Percentiles rank a stretch among this genome's conserved stretches.
Evolutionary conservation across 2,329 filamentous ascomycete genomes (phyloP).

Genomic region (Penicillium sp.): DNA sequence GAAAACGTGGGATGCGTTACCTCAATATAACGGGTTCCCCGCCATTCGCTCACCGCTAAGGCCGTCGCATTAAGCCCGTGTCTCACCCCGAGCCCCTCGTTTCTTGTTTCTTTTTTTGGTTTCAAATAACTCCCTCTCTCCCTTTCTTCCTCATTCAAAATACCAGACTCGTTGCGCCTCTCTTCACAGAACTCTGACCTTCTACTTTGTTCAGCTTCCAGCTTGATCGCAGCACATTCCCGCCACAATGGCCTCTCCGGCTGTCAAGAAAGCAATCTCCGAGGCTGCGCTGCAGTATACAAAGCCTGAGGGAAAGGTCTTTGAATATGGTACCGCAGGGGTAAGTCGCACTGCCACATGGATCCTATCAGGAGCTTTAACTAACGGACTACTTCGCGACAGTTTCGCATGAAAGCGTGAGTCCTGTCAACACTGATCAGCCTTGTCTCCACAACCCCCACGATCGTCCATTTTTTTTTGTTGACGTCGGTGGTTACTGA

Average conservation of each 20-base stretch:
- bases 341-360: conserved; percentile 45
- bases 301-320: conserved; percentile 52
- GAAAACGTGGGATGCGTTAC: background rate
- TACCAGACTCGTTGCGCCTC: background rate
- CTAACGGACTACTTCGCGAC: conserved; percentile 20
- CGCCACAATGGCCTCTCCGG: conserved; percentile 45
- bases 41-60: conserved; percentile 24
- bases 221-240: conserved; percentile 14
- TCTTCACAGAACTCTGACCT: background rate
- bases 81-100: conserved; percentile 24
- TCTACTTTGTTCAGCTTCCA: background rate
- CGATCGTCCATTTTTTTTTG: conserved; percentile 26
- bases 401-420: conserved; percentile 73
- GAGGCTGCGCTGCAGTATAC: conserved; percentile 51
- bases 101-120: conserved; percentile 24
- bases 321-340: conserved; percentile 63
- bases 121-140: conserved; percentile 13
- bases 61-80: conserved; percentile 27
- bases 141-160: conserved; percentile 1
- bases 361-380: background rate
- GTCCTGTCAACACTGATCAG: conserved; percentile 33
- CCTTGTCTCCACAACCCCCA: conserved; percentile 31
- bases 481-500: conserved; percentile 33
- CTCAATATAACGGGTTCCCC: conserved; percentile 8
- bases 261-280: conserved; percentile 46